Conservation (phyloP, 352 stramenopile species). For the Pythium grandisporangium region DNA sequence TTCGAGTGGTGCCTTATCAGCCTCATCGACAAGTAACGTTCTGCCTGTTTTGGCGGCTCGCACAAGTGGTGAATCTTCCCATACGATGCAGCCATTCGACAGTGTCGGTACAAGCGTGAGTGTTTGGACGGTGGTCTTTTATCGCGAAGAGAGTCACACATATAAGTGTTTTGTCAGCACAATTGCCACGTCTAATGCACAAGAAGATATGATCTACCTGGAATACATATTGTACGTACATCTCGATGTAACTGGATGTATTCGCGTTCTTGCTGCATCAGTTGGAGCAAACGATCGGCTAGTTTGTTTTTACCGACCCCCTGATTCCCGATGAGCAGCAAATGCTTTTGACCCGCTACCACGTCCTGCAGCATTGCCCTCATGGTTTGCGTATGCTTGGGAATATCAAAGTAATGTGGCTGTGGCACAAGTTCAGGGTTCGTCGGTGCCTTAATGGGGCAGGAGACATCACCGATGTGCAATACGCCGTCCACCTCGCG, state of each 20-base stretch:
- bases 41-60: slow-evolving; percentile 86
- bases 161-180: neutral
- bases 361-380: slow-evolving; percentile 83
- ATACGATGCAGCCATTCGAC: slow-evolving; percentile 84
- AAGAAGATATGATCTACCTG: no score
- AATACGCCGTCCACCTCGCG: slow-evolving; percentile 26
- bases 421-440: slow-evolving; percentile 82
- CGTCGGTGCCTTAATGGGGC: slow-evolving; percentile 32
- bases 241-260: slow-evolving; percentile 97
- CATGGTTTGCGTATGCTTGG: slow-evolving; percentile 81
- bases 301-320: slow-evolving; percentile 95
- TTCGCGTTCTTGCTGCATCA: slow-evolving; percentile 90
- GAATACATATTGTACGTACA: slow-evolving; percentile 28
- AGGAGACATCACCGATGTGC: slow-evolving; percentile 55
- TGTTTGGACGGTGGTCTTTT: slow-evolving; percentile 90
- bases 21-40: slow-evolving; percentile 93
- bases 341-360: slow-evolving; percentile 78
- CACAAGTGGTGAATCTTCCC: slow-evolving; percentile 93
- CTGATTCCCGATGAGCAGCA: slow-evolving; percentile 95
- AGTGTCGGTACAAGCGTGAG: slow-evolving; percentile 88
- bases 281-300: slow-evolving; percentile 85
- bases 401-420: slow-evolving; percentile 87
- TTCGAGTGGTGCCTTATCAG: slow-evolving; percentile 94
- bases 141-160: no score
- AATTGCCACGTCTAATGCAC: neutral